phyloP scores from a whole-genome alignment of 2,329 filamentous ascomycete genomes.

The Leptoxyphium fumago region DNA sequence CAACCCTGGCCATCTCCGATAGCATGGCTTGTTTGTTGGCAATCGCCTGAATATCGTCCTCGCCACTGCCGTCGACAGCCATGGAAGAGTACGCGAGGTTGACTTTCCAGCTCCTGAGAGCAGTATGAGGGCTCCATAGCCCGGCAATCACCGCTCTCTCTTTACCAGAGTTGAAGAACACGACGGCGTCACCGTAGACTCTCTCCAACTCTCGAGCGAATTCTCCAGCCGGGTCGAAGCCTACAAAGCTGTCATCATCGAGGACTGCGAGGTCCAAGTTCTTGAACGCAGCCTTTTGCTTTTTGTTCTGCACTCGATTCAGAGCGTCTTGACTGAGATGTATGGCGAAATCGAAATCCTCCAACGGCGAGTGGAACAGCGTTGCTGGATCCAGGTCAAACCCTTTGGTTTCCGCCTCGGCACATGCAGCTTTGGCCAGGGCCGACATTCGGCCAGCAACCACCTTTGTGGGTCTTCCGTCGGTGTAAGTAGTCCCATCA shows the following conservation, averaged over 20 bases:
- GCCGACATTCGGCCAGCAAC: conserved; percentile 71
- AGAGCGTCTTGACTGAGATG: conserved; percentile 44
- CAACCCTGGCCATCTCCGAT: conserved; percentile 54
- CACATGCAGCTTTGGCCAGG: conserved; percentile 62
- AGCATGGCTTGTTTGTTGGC: conserved; percentile 55
- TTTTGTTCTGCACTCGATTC: conserved; percentile 11
- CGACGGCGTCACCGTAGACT: conserved; percentile 51
- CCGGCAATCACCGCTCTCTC: conserved; percentile 46
- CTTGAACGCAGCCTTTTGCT: conserved; percentile 51
- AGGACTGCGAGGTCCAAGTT: conserved; percentile 53
- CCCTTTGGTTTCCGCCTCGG: conserved; percentile 27
- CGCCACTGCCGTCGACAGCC: conserved; percentile 11
- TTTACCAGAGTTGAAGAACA: conserved; percentile 63
- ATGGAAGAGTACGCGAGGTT: conserved; percentile 52
- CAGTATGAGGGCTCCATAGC: conserved; percentile 47
- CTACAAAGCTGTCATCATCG: conserved; percentile 30
- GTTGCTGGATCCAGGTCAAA: conserved; percentile 30
- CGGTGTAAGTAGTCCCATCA: conserved; percentile 69
- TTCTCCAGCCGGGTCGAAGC: conserved; percentile 45
- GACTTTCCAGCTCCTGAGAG: conserved; percentile 48
- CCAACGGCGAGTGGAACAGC: conserved; percentile 59
- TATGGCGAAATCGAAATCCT: conserved; percentile 78
- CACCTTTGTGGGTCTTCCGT: conserved; percentile 59
- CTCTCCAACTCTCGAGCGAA: conserved; percentile 54
- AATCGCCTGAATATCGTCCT: conserved; percentile 27